Conservation (phyloP, 169 alveolate species). For the Plasmodium knowlesi region DNA sequence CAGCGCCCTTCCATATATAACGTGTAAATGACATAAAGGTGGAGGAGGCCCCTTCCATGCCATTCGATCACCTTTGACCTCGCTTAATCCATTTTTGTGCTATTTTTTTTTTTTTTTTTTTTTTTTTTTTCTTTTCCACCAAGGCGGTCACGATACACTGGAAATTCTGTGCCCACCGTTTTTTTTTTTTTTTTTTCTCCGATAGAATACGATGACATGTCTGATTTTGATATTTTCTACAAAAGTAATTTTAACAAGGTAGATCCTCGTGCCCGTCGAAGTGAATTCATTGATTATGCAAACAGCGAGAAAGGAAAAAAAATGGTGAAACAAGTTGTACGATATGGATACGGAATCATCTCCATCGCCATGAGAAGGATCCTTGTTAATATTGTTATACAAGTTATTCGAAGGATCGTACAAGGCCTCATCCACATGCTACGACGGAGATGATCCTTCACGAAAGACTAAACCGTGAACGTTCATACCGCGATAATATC, state of each 20-base stretch:
- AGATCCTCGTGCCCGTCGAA: neutral
- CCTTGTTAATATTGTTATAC: slow-evolving; percentile 17
- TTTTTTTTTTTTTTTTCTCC: neutral
- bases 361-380: slow-evolving; percentile 55
- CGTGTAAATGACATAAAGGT: neutral
- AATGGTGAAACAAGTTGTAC: neutral
- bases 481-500: neutral
- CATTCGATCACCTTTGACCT: no score
- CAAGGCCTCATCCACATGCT: slow-evolving; percentile 29
- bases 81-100: neutral
- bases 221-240: neutral
- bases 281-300: neutral
- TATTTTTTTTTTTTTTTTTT: neutral
- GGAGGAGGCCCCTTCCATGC: neutral
- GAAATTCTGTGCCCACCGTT: neutral
- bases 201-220: slow-evolving; percentile 45
- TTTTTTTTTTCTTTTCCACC: neutral
- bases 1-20: no score
- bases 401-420: slow-evolving; percentile 14
- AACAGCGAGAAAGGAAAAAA: slow-evolving; percentile 6
- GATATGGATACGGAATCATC: slow-evolving; percentile 19
- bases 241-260: slow-evolving; percentile 8
- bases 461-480: neutral
- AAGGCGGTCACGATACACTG: neutral
- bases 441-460: slow-evolving; percentile 3